Conservation (phyloP, 495 filamentous ascomycete genomes). For the Beverwykella pulmonaria region DNA sequence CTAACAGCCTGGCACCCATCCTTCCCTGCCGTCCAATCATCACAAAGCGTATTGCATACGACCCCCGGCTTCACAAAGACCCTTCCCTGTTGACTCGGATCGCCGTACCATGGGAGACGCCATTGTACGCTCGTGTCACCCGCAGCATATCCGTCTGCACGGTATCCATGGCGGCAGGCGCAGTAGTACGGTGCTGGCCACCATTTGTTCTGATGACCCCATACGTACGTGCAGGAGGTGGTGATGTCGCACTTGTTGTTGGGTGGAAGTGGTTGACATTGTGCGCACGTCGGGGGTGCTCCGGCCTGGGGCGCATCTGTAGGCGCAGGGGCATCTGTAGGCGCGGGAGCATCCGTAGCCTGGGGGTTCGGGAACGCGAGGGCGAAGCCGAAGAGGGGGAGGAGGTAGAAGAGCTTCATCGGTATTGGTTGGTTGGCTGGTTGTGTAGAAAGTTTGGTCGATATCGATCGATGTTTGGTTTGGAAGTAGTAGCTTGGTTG, state of each 20-base stretch:
- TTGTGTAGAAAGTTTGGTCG: background rate
- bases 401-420: slow-evolving; percentile 1
- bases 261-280: slow-evolving; percentile 27
- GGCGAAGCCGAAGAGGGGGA: background rate
- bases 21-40: slow-evolving; percentile 4
- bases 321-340: too few species aligned
- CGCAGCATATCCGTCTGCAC: background rate
- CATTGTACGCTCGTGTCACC: slow-evolving; percentile 25
- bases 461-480: background rate
- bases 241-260: slow-evolving; percentile 31
- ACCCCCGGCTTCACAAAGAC: slow-evolving; percentile 46
- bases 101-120: slow-evolving; percentile 32
- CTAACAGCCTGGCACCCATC: slow-evolving; percentile 16
- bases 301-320: too few species aligned
- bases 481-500: background rate
- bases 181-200: slow-evolving; percentile 17
- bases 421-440: too few species aligned
- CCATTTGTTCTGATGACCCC: slow-evolving; percentile 8
- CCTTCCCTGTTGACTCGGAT: slow-evolving; percentile 37
- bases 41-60: slow-evolving; percentile 31
- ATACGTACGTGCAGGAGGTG: slow-evolving; percentile 26
- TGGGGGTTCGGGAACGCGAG: background rate
- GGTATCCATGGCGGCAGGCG: slow-evolving; percentile 25
- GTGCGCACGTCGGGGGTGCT: too few species aligned
- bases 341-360: background rate